Evolutionary conservation across 2,329 filamentous ascomycete species (phyloP), one percentile per base, ranked within the genome.

Genomic region (Colletotrichum navitas): DNA sequence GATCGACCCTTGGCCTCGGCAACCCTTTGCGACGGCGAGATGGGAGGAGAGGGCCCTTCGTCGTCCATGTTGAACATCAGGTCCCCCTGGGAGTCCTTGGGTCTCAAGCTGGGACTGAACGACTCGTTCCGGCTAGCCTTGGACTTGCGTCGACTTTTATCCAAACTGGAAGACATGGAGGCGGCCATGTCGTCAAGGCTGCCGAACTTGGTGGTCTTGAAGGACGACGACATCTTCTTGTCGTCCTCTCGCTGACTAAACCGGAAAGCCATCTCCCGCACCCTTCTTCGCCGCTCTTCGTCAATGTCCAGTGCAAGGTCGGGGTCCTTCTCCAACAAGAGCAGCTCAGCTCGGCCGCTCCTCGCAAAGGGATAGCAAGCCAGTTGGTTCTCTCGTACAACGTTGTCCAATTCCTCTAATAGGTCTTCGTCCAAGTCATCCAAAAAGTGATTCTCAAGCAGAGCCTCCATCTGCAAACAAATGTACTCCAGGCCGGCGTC

Each of bases 31-130:
- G 41, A 52, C 18, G 73, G 74, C 1, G 68, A 72, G 4, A 64
- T 16, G 11, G 65, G 60, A 3, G 81, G 79, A 60, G 79, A 76
- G 0, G 76, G 74, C 12, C 86, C 87, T 54, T 94, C 94, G 47
- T 97, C 94, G 70, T 97, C 95, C 94, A 98, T 98, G 74, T 94
- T 90, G 78, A 98, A 98, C 80, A 97, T 97, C 66, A 98, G 86
- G 75, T 98, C 95, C 47, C 86, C 87, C 1, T 87, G 84, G 0
- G 92, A 95, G 26, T 86, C 87, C 76, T 90, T 94, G 1, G 92
- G 86, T 66, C 89, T 91, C 55, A 96, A 84, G 24, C 83, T 85
- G 1, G 94, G 94, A 67, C 90, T 93, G 63, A 88, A 86, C 0
- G 86, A 85, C 72, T 90, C 89, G 73, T 90, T 90, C 18, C 80